Conservation (phyloP, 1,139 yeast genomes). For the Sugiyamaella japonica region DNA sequence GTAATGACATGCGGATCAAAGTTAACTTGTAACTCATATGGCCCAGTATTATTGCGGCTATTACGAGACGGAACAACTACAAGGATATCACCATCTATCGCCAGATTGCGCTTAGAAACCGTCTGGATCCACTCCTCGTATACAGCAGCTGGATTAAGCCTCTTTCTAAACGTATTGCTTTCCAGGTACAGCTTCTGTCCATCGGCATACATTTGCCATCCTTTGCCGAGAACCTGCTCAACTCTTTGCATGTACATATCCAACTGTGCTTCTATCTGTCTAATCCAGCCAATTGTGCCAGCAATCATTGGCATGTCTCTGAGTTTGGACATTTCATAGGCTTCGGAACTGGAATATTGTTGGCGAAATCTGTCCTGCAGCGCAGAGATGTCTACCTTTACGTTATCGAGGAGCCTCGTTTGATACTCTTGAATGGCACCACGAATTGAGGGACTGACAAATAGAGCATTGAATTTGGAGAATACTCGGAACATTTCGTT, state of each 20-base stretch:
- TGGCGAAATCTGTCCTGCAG: slow-evolving; percentile 46
- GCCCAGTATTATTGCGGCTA: slow-evolving; percentile 21
- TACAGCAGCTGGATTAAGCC: slow-evolving; percentile 47
- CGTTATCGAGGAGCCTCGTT: slow-evolving; percentile 48
- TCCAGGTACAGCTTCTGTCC: slow-evolving; percentile 64
- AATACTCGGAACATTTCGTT: slow-evolving; percentile 54
- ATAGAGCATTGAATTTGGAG: slow-evolving; percentile 49
- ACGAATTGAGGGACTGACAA: slow-evolving; percentile 53
- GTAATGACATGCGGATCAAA: slow-evolving; percentile 52
- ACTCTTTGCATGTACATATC: slow-evolving; percentile 46
- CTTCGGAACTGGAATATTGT: slow-evolving; percentile 41
- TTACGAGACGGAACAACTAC: slow-evolving; percentile 33
- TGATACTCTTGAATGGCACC: slow-evolving; percentile 60
- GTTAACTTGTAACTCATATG: slow-evolving; percentile 43
- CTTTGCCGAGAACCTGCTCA: slow-evolving; percentile 60
- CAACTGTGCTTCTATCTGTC: slow-evolving; percentile 50
- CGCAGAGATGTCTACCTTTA: slow-evolving; percentile 48
- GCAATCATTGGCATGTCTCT: slow-evolving; percentile 52
- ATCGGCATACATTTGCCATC: slow-evolving; percentile 74
- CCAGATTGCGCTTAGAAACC: slow-evolving; percentile 29
- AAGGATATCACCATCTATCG: slow-evolving; percentile 45
- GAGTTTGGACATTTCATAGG: slow-evolving; percentile 40
- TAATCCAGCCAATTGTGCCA: slow-evolving; percentile 52
- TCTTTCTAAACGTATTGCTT: slow-evolving; percentile 47
- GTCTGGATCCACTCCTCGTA: slow-evolving; percentile 52